These are phyloP conservation scores for Apiospora hydei DNA, from an alignment of 2,329 filamentous ascomycete species.

Conservation along the genomic window DNA sequence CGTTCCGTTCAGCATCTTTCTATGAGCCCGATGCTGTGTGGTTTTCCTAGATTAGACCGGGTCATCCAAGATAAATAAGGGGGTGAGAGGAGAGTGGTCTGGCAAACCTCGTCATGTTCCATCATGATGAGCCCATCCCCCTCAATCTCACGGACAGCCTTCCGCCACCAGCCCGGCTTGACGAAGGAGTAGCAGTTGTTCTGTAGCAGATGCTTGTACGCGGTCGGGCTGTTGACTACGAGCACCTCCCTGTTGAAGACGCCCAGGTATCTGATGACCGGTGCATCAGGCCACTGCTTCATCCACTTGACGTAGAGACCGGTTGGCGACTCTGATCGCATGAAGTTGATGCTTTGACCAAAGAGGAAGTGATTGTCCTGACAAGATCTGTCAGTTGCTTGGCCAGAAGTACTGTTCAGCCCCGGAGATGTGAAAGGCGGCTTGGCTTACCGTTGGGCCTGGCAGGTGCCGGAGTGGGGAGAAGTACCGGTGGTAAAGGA, in stretches of 20 bases:
- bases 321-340: slow-evolving; percentile 38
- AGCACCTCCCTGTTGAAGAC: slow-evolving; percentile 46
- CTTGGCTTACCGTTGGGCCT: slow-evolving; percentile 48
- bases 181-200: slow-evolving; percentile 48
- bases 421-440: too few relatives aligned
- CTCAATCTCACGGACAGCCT: slow-evolving; percentile 45
- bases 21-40: slow-evolving; percentile 41
- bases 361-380: slow-evolving; percentile 49
- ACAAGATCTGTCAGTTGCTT: background rate
- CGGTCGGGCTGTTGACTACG: slow-evolving; percentile 45
- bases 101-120: slow-evolving; percentile 40
- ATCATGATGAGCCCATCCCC: slow-evolving; percentile 47
- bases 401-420: background rate
- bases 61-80: too few relatives aligned
- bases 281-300: slow-evolving; percentile 41
- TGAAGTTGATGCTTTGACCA: slow-evolving; percentile 48
- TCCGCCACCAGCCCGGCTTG: slow-evolving; percentile 44
- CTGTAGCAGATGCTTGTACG: slow-evolving; percentile 47
- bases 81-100: background rate
- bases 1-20: slow-evolving; percentile 43
- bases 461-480: slow-evolving; percentile 54
- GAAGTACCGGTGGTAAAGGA: slow-evolving; percentile 51
- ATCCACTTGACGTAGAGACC: slow-evolving; percentile 43
- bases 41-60: background rate
- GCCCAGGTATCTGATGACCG: slow-evolving; percentile 48